phyloP scores from a whole-genome alignment of 2,329 filamentous ascomycete species.

The Dactylella cylindrospora region DNA sequence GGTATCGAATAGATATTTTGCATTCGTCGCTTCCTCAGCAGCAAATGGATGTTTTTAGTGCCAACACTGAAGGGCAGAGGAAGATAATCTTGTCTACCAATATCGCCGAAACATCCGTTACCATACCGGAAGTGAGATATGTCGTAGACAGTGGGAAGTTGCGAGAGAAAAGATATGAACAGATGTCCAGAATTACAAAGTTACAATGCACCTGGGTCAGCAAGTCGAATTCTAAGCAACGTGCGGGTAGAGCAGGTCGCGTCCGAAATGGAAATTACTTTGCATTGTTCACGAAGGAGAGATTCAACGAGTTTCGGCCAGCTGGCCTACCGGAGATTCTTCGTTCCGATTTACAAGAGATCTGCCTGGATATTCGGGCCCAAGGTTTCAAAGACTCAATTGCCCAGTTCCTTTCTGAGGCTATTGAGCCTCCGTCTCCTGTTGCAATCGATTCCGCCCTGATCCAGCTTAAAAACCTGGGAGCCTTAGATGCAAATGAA shows the following conservation, averaged over 20 bases:
- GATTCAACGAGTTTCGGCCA: conserved; percentile 48
- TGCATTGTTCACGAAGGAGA: conserved; percentile 53
- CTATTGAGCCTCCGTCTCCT: conserved; percentile 55
- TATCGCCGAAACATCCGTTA: conserved; percentile 59
- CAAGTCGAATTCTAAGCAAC: conserved; percentile 56
- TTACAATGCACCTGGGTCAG: conserved; percentile 56
- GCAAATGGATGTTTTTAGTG: conserved; percentile 54
- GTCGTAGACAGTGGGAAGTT: conserved; percentile 57
- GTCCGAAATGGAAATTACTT: conserved; percentile 58
- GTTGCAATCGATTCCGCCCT: conserved; percentile 53
- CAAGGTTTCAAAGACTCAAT: conserved; percentile 53
- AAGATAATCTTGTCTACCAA: conserved; percentile 59
- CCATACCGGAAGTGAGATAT: conserved; percentile 58
- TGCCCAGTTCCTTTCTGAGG: conserved; percentile 53
- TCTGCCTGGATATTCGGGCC: conserved; percentile 55
- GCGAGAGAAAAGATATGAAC: conserved; percentile 53
- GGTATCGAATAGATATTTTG: conserved; percentile 55
- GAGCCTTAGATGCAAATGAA: conserved; percentile 55
- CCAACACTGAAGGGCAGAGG: conserved; percentile 53
- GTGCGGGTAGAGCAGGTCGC: conserved; percentile 58
- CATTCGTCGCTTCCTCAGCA: conserved; percentile 56
- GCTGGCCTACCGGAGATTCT: conserved; percentile 53
- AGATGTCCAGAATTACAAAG: conserved; percentile 51
- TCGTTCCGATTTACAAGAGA: conserved; percentile 54
- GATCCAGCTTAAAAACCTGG: conserved; percentile 52